Conservation (phyloP, 2,329 filamentous ascomycete species). For the Alternaria hordeiaustralica region DNA sequence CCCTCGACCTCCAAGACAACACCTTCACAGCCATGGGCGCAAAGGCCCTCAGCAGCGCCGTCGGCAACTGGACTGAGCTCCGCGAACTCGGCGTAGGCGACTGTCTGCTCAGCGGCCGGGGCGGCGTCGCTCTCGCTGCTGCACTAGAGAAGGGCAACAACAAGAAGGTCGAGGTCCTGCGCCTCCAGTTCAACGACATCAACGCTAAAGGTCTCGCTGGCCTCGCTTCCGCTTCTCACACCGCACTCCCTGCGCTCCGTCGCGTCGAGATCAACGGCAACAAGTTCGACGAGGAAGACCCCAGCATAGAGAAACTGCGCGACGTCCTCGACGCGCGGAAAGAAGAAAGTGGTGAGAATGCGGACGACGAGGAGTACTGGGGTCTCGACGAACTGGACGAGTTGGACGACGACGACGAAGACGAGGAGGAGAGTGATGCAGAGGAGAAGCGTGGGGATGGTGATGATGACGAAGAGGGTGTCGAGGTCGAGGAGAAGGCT, state of each 20-base stretch:
- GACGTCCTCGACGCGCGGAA: slow-evolving; percentile 75
- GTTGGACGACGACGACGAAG: slow-evolving; percentile 83
- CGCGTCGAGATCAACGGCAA: slow-evolving; percentile 96
- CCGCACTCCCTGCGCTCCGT: slow-evolving; percentile 75
- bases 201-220: slow-evolving; percentile 75
- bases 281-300: slow-evolving; percentile 87
- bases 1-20: slow-evolving; percentile 95
- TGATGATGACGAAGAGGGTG: slow-evolving; percentile 71
- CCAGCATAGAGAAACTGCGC: slow-evolving; percentile 70
- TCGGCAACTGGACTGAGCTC: slow-evolving; percentile 75
- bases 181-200: slow-evolving; percentile 95
- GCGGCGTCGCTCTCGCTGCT: slow-evolving; percentile 73
- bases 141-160: slow-evolving; percentile 80
- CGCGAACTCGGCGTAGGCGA: slow-evolving; percentile 88
- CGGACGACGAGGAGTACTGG: slow-evolving; percentile 61
- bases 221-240: slow-evolving; percentile 69
- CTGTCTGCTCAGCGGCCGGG: slow-evolving; percentile 80
- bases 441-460: slow-evolving; percentile 66
- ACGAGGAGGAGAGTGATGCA: slow-evolving; percentile 74
- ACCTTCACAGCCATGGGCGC: slow-evolving; percentile 88
- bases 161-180: slow-evolving; percentile 76
- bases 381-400: slow-evolving; percentile 71
- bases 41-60: slow-evolving; percentile 75
- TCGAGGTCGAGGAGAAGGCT: slow-evolving; percentile 50
- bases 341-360: slow-evolving; percentile 60